These are phyloP conservation scores for Skeletonema menzelii DNA, from an alignment of 108 stramenopile species.

Conservation along the genomic window DNA sequence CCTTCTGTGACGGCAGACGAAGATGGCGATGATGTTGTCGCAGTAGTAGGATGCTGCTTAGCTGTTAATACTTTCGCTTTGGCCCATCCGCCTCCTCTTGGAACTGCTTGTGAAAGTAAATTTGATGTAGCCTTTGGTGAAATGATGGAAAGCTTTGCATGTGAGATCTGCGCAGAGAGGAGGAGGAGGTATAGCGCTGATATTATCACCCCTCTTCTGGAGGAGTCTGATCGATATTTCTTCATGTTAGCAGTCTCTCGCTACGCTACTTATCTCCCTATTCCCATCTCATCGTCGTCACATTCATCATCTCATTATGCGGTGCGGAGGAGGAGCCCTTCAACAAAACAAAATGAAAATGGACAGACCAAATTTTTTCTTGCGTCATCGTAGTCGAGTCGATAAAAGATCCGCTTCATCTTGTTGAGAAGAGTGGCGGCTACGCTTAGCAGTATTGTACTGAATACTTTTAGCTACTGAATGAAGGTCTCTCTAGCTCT, in stretches of 20 bases:
- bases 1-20: conserved; percentile 66
- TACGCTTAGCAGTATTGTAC: too few relatives aligned
- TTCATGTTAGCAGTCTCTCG: too few relatives aligned
- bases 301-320: too few relatives aligned
- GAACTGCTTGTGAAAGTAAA: background rate
- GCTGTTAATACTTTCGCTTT: background rate
- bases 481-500: too few relatives aligned
- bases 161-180: background rate
- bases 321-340: too few relatives aligned
- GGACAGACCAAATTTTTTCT: too few relatives aligned
- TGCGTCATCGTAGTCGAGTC: too few relatives aligned
- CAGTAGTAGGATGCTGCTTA: background rate
- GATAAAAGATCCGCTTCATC: too few relatives aligned
- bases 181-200: background rate
- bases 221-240: background rate
- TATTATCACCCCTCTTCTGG: background rate
- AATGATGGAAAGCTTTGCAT: background rate
- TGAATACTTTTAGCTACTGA: too few relatives aligned
- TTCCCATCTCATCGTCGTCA: background rate
- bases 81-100: conserved; percentile 3
- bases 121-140: background rate
- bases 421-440: too few relatives aligned
- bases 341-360: too few relatives aligned
- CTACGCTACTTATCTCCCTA: background rate
- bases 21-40: background rate